Evolutionary conservation across 164 flowering plant species (phyloP), one percentile per base, ranked within the genome.

Genomic region (Macadamia tetraphylla): DNA sequence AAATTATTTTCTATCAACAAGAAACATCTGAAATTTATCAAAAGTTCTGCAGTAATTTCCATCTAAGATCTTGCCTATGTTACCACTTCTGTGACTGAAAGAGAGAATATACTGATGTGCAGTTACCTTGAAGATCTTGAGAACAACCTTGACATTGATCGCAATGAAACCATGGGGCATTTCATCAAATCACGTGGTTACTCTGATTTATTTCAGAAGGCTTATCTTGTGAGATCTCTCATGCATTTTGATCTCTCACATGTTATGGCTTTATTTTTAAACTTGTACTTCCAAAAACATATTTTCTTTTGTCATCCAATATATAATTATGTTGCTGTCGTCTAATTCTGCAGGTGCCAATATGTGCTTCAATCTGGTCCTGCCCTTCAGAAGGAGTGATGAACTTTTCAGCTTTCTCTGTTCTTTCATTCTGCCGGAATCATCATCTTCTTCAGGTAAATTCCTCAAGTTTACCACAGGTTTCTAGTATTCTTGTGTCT

Each of bases 291-390:
- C 29, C 31, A 46, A 29, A 29, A 46, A 1, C 17, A 1, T 0
- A 11, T n/a, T 15, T 29, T 17, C 31, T 12, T 29, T 62, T 1
- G 11, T 56, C 18, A 9, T 42, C 23, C 8, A 17, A 15, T 3
- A 13, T 65, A 14, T 51, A 35, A 32, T 9, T 9, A 60, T 29
- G 53, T 30, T 56, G 49, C 49, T 31, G 55, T 75, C 1, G 30
- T 59, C 42, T 35, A 53, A 65, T 62, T 63, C 30, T 70, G 43
- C 66, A 91, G 98, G 70, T 92, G 67, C 98, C 98, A 2, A 70
- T 91, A 15, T 94, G 97, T 76, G 88, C 85, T 68, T 91, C 96
- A 49, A 88, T 94, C 58, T 94, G 97, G 98, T 90, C 97, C 11
- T 88, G 92, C 79, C 81, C 97, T 72, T 78, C 95, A 29, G 91